These are phyloP conservation scores for Anaeromyces robustus DNA, from an alignment of 192 early-diverging fungal genomes.

Conservation along the genomic window DNA sequence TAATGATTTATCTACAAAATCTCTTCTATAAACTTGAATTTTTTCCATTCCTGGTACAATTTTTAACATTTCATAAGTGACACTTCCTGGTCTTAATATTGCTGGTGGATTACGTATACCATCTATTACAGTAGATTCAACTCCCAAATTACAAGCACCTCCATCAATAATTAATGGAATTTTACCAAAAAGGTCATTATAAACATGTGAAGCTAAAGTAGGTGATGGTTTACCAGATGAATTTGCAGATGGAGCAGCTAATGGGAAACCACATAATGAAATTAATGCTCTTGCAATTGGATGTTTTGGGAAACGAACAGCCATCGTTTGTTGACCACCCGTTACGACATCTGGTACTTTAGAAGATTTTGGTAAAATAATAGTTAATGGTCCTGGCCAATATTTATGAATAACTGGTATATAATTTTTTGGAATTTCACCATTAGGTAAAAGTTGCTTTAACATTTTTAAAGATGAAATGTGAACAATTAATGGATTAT, in stretches of 20 bases:
- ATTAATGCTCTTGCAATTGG: conserved; percentile 85
- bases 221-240: conserved; percentile 89
- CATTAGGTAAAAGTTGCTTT: conserved; percentile 32
- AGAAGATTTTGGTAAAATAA: conserved; percentile 56
- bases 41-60: conserved; percentile 40
- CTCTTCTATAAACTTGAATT: conserved; percentile 61
- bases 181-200: conserved; percentile 55
- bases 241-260: conserved; percentile 98
- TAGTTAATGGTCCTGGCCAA: conserved; percentile 93
- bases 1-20: conserved; percentile 50
- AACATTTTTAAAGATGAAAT: conserved; percentile 84
- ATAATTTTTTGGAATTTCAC: conserved; percentile 53
- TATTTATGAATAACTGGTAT: conserved; percentile 35
- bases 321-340: conserved; percentile 71
- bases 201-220: conserved; percentile 78
- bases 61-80: conserved; percentile 63
- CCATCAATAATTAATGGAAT: conserved; percentile 82
- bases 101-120: conserved; percentile 53
- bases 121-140: conserved; percentile 91
- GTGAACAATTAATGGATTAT: conserved; percentile 97
- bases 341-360: conserved; percentile 63
- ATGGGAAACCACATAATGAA: conserved; percentile 58
- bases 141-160: conserved; percentile 71
- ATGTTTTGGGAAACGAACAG: conserved; percentile 79
- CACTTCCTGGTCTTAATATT: conserved; percentile 82